Conservation (phyloP, 208 protist species). For the Angomonas deanei region DNA sequence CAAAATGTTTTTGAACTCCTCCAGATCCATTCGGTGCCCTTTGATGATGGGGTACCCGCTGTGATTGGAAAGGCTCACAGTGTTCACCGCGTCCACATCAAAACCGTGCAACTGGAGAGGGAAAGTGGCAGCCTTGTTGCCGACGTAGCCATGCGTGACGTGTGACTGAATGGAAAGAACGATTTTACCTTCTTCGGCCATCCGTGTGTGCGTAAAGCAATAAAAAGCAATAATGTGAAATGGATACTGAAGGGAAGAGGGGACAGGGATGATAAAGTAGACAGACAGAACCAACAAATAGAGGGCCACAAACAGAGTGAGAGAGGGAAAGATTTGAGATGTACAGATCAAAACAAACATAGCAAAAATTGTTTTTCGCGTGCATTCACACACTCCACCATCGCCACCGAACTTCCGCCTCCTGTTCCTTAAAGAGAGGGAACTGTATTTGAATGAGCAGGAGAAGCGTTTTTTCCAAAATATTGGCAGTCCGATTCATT, state of each 20-base stretch:
- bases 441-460: conserved; percentile 55
- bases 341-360: no score
- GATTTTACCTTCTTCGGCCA: conserved; percentile 25
- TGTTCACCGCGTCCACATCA: conserved; percentile 94
- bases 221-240: no score
- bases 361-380: no score
- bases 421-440: conserved; percentile 34
- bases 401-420: conserved; percentile 42
- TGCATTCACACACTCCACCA: conserved; percentile 34
- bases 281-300: no score
- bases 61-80: conserved; percentile 94
- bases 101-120: conserved; percentile 93
- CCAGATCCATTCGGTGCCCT: conserved; percentile 81
- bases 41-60: conserved; percentile 89
- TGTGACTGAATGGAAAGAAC: conserved; percentile 94
- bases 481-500: background rate
- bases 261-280: no score
- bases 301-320: no score
- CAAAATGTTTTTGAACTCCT: conserved; percentile 75
- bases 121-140: conserved; percentile 93
- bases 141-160: conserved; percentile 95
- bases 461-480: conserved; percentile 25
- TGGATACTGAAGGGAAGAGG: background rate
- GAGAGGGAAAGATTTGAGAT: no score
- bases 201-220: conserved; percentile 2